Percentiles rank a stretch among this genome's conserved stretches.
Evolutionary conservation across 129 eudicot species (phyloP).

Genomic region (Silybum marianum): DNA sequence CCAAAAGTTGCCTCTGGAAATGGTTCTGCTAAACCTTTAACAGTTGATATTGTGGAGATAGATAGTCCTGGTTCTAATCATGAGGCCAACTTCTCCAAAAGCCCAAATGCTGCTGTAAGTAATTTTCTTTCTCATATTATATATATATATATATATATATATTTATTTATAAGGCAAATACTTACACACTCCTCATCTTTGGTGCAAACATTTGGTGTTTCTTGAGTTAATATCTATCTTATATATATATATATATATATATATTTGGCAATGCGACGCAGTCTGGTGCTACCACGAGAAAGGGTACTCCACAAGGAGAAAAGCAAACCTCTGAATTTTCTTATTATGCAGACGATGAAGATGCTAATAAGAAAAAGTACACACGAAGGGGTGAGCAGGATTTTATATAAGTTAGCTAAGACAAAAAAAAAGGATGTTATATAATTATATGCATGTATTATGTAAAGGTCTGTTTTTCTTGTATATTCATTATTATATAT

Average conservation of each 20-base stretch:
- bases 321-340: constrained; percentile 66
- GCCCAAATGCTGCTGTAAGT: constrained; percentile 47
- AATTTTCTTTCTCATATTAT: neutral
- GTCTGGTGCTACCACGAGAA: constrained; percentile 80
- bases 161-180: neutral
- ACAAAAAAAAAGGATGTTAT: neutral
- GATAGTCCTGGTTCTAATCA: constrained; percentile 50
- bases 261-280: constrained; percentile 12
- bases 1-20: constrained; percentile 30
- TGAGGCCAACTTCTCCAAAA: constrained; percentile 47
- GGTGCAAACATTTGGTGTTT: neutral
- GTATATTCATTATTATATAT: neutral
- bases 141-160: too few relatives aligned
- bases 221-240: neutral
- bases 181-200: neutral
- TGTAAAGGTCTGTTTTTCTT: neutral
- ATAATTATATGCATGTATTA: neutral
- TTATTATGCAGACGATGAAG: constrained; percentile 79
- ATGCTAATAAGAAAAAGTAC: constrained; percentile 65
- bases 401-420: neutral
- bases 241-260: too few relatives aligned
- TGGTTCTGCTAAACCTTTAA: constrained; percentile 40
- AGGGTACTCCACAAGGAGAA: constrained; percentile 59
- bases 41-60: constrained; percentile 49
- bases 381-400: constrained; percentile 56